A percentile compares a stretch with the other conserved stretches of the same genome.
These are phyloP conservation scores for Pseudocercospora vitis DNA, from an alignment of 2,329 filamentous ascomycete species.

Conservation along the genomic window DNA sequence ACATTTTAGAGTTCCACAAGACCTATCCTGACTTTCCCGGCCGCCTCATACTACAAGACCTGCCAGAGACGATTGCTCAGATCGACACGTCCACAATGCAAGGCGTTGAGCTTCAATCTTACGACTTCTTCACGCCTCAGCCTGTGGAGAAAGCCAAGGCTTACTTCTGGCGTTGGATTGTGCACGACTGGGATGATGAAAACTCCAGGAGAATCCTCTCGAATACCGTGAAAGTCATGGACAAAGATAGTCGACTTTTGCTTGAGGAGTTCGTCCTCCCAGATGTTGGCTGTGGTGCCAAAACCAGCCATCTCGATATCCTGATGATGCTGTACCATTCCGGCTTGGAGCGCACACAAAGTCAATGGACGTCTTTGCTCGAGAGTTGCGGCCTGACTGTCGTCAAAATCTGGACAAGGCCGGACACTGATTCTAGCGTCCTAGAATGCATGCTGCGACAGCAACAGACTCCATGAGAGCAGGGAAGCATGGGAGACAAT, in stretches of 20 bases:
- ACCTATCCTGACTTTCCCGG: constrained; percentile 21
- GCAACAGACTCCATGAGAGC: background rate
- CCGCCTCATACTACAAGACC: constrained; percentile 33
- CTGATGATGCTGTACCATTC: constrained; percentile 18
- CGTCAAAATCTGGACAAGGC: constrained; percentile 16
- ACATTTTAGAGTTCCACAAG: constrained; percentile 25
- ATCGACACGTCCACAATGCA: constrained; percentile 18
- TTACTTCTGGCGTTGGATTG: constrained; percentile 29
- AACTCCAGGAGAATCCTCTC: constrained; percentile 24
- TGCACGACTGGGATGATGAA: constrained; percentile 34
- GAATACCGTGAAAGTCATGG: constrained; percentile 25
- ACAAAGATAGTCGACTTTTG: constrained; percentile 26
- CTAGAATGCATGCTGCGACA: constrained; percentile 9
- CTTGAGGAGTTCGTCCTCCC: constrained; percentile 30
- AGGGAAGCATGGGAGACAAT: background rate
- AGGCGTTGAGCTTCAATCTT: constrained; percentile 20
- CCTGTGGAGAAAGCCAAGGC: constrained; percentile 27
- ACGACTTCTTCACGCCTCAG: constrained; percentile 34
- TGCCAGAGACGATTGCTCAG: constrained; percentile 26
- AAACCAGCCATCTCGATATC: constrained; percentile 17
- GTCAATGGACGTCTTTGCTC: constrained; percentile 12
- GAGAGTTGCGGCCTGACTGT: constrained; percentile 11
- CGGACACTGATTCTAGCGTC: constrained; percentile 14
- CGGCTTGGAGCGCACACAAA: constrained; percentile 15
- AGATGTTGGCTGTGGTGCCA: constrained; percentile 15